Evolutionary conservation across 169 alveolate species (phyloP), one percentile per base, ranked within the genome.

Genomic region (Neospora caninum): DNA sequence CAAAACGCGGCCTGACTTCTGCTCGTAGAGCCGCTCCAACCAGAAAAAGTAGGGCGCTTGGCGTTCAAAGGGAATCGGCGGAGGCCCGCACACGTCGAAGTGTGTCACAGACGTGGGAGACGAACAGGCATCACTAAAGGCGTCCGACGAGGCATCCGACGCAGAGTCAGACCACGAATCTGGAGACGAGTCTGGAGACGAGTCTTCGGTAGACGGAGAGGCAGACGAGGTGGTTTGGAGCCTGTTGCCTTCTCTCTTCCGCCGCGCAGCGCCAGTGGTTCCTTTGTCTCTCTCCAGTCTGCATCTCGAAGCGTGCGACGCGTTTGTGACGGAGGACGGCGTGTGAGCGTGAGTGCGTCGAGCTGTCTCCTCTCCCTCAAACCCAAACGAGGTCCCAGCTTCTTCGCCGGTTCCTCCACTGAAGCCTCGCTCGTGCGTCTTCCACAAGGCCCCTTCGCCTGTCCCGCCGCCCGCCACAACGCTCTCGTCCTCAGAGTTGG

Each of bases 1-100:
- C 27, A 91, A 64, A 16, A 91, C 88, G 31, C 95, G 25, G 49
- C 95, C 95, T 1, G 95, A 80, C n/a, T 82, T 39, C 43, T 54
- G 80, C 87, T 92, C 95, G 84, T 82, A 92, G 43, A 92, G 87
- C 78, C 88, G 42, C 78, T 92, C 95, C 38, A 92, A 53, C 95
- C 95, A 92, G 39, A 92, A 82, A 78, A 82, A 92, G 67, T 84
- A 92, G 31, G 92, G 80, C 18, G 88, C 95, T 36, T 69, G 73
- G 36, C 67, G 73, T n/a, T 92, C 92, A 18, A 67, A 83, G 39
- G 78, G 53, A 0, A 92, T 41, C 1, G 95, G 95, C 22, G 91
- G 91, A 39, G 92, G 95, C 6, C 95, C 95, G 84, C 92, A 67
- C 43, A 73, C 13, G 43, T 31, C 39, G 27, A 36, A 41, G 84